Percentiles rank a stretch among this genome's conserved stretches.
Evolutionary conservation across 1,284 basidiomycete genomes (phyloP).

Genomic region (Cutaneotrichosporon cyanovorans): DNA sequence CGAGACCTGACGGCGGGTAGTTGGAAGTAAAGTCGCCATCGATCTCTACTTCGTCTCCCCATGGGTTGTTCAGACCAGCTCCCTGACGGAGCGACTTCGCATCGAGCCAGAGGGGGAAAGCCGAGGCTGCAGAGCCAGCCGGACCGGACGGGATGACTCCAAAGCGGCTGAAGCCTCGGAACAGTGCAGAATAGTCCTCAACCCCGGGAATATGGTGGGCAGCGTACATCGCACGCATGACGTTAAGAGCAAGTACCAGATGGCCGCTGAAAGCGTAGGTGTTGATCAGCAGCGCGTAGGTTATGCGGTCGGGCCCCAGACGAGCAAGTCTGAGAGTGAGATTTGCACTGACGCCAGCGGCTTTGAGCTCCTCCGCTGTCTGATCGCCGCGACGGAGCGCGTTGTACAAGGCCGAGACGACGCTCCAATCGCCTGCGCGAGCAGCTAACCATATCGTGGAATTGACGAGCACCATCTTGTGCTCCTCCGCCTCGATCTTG

Average conservation of each 20-base stretch:
- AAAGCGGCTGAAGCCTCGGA: slow-evolving; percentile 63
- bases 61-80: slow-evolving; percentile 2
- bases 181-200: slow-evolving; percentile 58
- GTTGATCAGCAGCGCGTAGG: slow-evolving; percentile 64
- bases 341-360: neutral
- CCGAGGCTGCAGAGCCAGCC: slow-evolving; percentile 7
- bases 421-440: slow-evolving; percentile 51
- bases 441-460: slow-evolving; percentile 50
- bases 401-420: slow-evolving; percentile 56
- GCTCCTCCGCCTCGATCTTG: neutral
- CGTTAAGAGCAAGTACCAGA: slow-evolving; percentile 53
- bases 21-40: slow-evolving; percentile 7
- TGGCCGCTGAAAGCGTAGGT: slow-evolving; percentile 62
- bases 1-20: neutral
- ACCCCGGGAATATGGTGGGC: slow-evolving; percentile 23
- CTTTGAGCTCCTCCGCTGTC: slow-evolving; percentile 1
- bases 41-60: slow-evolving; percentile 1
- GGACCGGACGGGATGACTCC: slow-evolving; percentile 19
- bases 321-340: slow-evolving; percentile 10
- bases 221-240: slow-evolving; percentile 65
- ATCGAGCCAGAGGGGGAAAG: slow-evolving; percentile 11
- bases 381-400: neutral
- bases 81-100: neutral
- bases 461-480: slow-evolving; percentile 16
- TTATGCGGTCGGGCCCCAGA: slow-evolving; percentile 56